A percentile compares a stretch with the other conserved stretches of the same genome.
phyloP scores from a whole-genome alignment of 208 protist genomes.

The Trypanosoma melophagium region DNA sequence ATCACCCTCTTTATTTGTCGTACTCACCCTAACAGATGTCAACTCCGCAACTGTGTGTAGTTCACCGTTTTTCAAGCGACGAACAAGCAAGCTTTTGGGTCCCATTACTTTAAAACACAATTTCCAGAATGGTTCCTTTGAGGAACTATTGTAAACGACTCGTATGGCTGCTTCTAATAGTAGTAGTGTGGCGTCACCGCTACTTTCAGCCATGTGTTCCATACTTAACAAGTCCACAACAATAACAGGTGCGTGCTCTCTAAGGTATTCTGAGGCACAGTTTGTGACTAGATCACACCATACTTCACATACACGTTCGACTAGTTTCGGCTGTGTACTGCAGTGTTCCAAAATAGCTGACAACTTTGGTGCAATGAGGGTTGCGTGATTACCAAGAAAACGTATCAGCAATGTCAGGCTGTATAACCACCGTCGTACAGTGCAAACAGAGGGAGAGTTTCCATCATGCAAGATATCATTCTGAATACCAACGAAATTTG shows the following conservation, averaged over 20 bases:
- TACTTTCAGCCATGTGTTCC: slow-evolving; percentile 34
- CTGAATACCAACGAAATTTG: slow-evolving; percentile 16
- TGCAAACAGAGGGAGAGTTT: slow-evolving; percentile 32
- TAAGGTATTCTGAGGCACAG: slow-evolving; percentile 66
- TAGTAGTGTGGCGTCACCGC: slow-evolving; percentile 19
- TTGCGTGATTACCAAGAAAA: slow-evolving; percentile 66
- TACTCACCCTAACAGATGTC: background rate
- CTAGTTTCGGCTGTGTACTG: slow-evolving; percentile 29
- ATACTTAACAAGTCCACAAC: slow-evolving; percentile 73
- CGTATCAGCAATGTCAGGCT: slow-evolving; percentile 60
- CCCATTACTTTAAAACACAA: slow-evolving; percentile 63
- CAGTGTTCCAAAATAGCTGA: slow-evolving; percentile 68
- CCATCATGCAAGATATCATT: slow-evolving; percentile 1
- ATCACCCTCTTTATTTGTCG: background rate
- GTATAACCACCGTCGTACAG: slow-evolving; percentile 64
- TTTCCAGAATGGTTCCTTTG: slow-evolving; percentile 53
- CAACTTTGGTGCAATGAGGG: slow-evolving; percentile 78
- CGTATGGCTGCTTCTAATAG: slow-evolving; percentile 39
- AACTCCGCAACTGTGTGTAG: background rate
- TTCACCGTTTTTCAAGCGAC: slow-evolving; percentile 11
- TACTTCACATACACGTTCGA: slow-evolving; percentile 48
- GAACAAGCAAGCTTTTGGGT: slow-evolving; percentile 48
- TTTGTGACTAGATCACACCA: slow-evolving; percentile 62
- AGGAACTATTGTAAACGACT: slow-evolving; percentile 42
- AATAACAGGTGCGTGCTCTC: slow-evolving; percentile 65